These are phyloP conservation scores for Trichosporon sp. DNA, from an alignment of 1,284 basidiomycete species.

Conservation along the genomic window DNA sequence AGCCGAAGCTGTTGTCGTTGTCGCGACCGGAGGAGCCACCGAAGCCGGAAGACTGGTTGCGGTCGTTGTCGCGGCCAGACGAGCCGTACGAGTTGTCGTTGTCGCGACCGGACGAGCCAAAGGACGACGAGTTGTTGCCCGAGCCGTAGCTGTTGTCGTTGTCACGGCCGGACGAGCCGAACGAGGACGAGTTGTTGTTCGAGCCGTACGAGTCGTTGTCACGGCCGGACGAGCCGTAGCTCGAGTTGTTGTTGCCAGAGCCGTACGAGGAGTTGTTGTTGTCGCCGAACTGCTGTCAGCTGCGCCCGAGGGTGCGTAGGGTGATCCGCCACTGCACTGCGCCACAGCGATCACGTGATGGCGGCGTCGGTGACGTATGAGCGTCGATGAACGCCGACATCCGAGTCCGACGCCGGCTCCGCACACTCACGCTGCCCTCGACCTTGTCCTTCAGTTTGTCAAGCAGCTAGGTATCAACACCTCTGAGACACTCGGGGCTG, in stretches of 20 bases:
- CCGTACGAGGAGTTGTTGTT: constrained; percentile 6
- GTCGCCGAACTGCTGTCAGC: neutral
- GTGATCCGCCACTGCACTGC: neutral
- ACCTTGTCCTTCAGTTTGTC: constrained; percentile 18
- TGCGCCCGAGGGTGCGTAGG: neutral
- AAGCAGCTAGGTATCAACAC: constrained; percentile 8
- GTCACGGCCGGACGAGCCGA: constrained; percentile 2
- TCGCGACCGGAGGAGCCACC: neutral
- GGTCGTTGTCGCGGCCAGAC: neutral
- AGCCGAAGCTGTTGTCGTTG: constrained; percentile 6
- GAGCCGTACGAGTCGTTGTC: constrained; percentile 10
- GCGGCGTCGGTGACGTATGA: neutral
- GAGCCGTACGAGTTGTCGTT: constrained; percentile 8
- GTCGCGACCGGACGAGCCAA: constrained; percentile 4
- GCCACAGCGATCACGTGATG: neutral
- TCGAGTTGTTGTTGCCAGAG: constrained; percentile 3
- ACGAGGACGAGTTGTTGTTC: constrained; percentile 5
- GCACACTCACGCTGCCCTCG: constrained; percentile 1
- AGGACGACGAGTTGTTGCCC: neutral
- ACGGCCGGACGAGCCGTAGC: constrained; percentile 1
- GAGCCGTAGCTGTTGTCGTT: constrained; percentile 3
- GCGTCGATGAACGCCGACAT: neutral
- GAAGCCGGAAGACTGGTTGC: constrained; percentile 11
- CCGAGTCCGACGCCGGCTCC: neutral
- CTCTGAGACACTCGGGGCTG: neutral